A percentile compares a stretch with the other conserved stretches of the same genome.
phyloP scores from a whole-genome alignment of 768 basidiomycete genomes.

The Podaxis mareebaensis region DNA sequence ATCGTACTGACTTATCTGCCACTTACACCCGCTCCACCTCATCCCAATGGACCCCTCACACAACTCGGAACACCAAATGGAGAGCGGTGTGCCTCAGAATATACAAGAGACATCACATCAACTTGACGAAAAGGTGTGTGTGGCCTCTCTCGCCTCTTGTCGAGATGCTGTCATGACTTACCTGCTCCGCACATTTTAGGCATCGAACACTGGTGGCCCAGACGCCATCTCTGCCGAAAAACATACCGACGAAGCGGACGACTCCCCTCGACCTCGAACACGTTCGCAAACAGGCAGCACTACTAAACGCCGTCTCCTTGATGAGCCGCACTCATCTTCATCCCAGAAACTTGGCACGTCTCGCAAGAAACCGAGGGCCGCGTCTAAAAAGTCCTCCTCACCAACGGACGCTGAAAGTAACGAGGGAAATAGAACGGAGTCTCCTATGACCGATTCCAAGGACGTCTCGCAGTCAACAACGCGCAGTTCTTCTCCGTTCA shows the following conservation, averaged over 20 bases:
- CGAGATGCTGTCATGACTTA: background rate
- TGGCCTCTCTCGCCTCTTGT: background rate
- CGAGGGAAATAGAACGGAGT: slow-evolving; percentile 13
- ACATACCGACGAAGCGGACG: background rate
- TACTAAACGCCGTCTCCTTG: slow-evolving; percentile 28
- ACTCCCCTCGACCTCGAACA: slow-evolving; percentile 31
- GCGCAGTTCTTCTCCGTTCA: slow-evolving; percentile 13
- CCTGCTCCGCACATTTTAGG: slow-evolving; percentile 5
- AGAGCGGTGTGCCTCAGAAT: background rate
- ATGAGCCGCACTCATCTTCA: slow-evolving; percentile 19
- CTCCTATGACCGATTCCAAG: slow-evolving; percentile 5
- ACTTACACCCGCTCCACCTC: background rate
- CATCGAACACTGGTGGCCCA: slow-evolving; percentile 1
- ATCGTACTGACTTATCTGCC: background rate
- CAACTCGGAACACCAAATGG: background rate
- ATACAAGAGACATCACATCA: slow-evolving; percentile 7
- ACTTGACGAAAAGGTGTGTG: background rate
- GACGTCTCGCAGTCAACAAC: slow-evolving; percentile 14
- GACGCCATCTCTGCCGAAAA: slow-evolving; percentile 6
- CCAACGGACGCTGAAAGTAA: slow-evolving; percentile 4
- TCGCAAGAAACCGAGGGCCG: slow-evolving; percentile 12
- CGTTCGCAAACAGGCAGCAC: slow-evolving; percentile 36
- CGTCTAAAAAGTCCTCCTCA: slow-evolving; percentile 14
- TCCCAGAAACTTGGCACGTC: slow-evolving; percentile 3
- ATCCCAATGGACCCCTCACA: background rate